A percentile compares a stretch with the other conserved stretches of the same genome.
phyloP scores from a whole-genome alignment of 306 rosid genomes.

The Clitoria ternatea region DNA sequence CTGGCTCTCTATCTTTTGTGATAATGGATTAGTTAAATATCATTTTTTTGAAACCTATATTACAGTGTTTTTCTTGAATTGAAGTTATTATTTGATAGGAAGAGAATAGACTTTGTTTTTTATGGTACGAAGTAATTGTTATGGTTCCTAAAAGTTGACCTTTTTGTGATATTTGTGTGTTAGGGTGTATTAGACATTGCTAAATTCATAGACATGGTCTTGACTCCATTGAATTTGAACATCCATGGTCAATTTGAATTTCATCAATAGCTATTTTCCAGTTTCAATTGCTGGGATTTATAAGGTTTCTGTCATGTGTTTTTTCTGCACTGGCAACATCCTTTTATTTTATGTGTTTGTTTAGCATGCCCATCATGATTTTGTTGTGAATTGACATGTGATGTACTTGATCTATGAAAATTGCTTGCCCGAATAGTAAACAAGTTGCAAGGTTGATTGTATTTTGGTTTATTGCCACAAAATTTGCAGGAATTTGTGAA shows the following conservation, averaged over 20 bases:
- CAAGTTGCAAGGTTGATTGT: not conserved
- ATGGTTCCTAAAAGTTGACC: not conserved
- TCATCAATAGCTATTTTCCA: not conserved
- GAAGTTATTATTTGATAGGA: not conserved
- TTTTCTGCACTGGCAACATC: not conserved
- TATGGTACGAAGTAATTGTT: conserved; percentile 9
- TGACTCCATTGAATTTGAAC: not conserved
- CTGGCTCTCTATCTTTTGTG: conserved; percentile 4
- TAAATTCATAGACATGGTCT: not conserved
- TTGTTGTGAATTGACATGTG: conserved; percentile 1
- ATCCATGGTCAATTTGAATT: conserved; percentile 15
- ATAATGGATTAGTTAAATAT: not conserved
- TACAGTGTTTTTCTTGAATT: not conserved
- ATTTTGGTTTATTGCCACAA: conserved; percentile 25
- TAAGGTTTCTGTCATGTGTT: not conserved
- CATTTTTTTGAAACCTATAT: not conserved
- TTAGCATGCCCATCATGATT: not conserved
- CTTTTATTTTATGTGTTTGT: not conserved
- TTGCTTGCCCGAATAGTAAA: not conserved
- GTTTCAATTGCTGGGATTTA: not conserved
- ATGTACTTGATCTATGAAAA: not conserved
- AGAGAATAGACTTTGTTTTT: not conserved
- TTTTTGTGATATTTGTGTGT: not conserved
- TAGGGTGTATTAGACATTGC: conserved; percentile 10
- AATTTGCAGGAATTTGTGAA: conserved; percentile 38